Percentiles rank a stretch among this genome's conserved stretches.
These are phyloP conservation scores for Arbutus unedo DNA, from an alignment of 148 eudicot species.

Conservation along the genomic window DNA sequence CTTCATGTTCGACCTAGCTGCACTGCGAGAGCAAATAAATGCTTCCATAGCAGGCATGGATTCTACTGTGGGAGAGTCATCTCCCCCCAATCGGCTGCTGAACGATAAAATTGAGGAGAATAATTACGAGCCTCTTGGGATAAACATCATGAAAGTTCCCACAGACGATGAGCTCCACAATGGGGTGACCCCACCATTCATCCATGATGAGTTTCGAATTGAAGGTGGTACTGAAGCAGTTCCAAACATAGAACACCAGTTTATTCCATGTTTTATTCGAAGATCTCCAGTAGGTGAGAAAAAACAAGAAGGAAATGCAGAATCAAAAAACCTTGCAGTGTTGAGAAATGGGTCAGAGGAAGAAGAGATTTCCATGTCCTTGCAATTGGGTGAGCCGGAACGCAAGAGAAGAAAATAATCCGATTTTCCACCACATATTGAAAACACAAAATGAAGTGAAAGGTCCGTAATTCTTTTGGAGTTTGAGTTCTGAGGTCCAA, in stretches of 20 bases:
- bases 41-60: slow-evolving; percentile 37
- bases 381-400: slow-evolving; percentile 52
- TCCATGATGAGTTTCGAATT: slow-evolving; percentile 28
- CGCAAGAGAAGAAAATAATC: slow-evolving; percentile 42
- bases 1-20: slow-evolving; percentile 28
- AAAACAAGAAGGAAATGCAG: slow-evolving; percentile 19
- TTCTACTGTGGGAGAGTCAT: slow-evolving; percentile 44
- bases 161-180: slow-evolving; percentile 5
- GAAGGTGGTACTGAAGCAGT: slow-evolving; percentile 26
- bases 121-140: slow-evolving; percentile 24
- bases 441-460: slow-evolving; percentile 14
- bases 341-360: slow-evolving; percentile 32
- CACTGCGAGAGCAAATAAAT: slow-evolving; percentile 45
- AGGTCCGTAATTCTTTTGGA: neutral
- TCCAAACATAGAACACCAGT: slow-evolving; percentile 50
- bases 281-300: slow-evolving; percentile 23
- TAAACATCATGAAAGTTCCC: slow-evolving; percentile 24
- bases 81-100: slow-evolving; percentile 26
- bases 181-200: neutral
- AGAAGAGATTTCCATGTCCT: slow-evolving; percentile 30
- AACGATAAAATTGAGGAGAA: slow-evolving; percentile 21
- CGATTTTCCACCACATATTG: slow-evolving; percentile 22
- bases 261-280: slow-evolving; percentile 34
- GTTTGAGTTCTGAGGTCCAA: neutral
- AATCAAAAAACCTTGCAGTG: slow-evolving; percentile 26